Percentiles rank a stretch among this genome's conserved stretches.
phyloP scores from a whole-genome alignment of 1,284 basidiomycete species.

The Anthracocystis panici-leucophaei region DNA sequence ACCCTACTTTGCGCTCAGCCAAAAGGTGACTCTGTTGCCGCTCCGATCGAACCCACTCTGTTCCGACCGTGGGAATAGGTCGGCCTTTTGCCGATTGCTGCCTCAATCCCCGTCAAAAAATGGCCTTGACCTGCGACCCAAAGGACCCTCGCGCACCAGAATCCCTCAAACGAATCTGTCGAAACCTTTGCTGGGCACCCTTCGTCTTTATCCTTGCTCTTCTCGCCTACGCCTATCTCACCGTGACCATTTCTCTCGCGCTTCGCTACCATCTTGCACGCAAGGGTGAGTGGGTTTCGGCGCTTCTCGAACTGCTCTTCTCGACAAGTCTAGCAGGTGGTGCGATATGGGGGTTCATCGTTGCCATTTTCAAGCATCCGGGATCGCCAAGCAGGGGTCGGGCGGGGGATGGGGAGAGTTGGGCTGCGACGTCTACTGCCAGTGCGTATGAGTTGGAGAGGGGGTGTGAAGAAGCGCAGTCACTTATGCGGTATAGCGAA shows the following conservation, averaged over 20 bases:
- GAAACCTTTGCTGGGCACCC: slow-evolving; percentile 43
- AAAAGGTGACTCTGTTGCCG: no score
- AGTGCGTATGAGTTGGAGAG: slow-evolving; percentile 29
- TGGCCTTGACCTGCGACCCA: slow-evolving; percentile 49
- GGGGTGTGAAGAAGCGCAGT: slow-evolving; percentile 26
- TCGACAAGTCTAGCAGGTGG: slow-evolving; percentile 43
- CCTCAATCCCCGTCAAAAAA: slow-evolving; percentile 1
- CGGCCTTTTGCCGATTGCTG: slow-evolving; percentile 1
- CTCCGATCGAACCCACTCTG: not conserved
- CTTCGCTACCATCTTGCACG: slow-evolving; percentile 34
- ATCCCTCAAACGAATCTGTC: slow-evolving; percentile 26
- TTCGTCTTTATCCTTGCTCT: slow-evolving; percentile 48
- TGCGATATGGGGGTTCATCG: slow-evolving; percentile 47
- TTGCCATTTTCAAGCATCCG: slow-evolving; percentile 52
- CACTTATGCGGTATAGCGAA: slow-evolving; percentile 18
- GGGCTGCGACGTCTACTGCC: not conserved
- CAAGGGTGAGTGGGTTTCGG: slow-evolving; percentile 31
- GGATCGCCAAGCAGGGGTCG: slow-evolving; percentile 22
- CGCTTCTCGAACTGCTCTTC: slow-evolving; percentile 38
- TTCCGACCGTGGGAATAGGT: not conserved
- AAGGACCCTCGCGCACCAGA: slow-evolving; percentile 34
- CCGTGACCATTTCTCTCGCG: slow-evolving; percentile 39
- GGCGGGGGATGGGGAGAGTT: slow-evolving; percentile 14
- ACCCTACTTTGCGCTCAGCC: not conserved
- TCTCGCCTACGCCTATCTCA: slow-evolving; percentile 47